phyloP scores from a whole-genome alignment of 1,284 basidiomycete species.

The Tremellales sp. region DNA sequence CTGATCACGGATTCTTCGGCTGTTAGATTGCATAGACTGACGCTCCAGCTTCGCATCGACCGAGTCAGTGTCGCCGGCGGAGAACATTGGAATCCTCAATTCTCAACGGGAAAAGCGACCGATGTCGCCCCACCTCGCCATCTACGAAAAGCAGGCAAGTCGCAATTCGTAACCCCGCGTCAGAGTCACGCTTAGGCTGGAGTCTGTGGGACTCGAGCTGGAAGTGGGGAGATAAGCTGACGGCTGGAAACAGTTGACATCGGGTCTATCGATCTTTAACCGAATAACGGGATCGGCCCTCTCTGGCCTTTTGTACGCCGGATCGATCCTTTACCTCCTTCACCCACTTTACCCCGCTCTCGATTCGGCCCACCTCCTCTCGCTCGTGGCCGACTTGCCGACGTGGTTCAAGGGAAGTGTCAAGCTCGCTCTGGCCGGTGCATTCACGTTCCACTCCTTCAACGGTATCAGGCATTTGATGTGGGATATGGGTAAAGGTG shows the following conservation, averaged over 20 bases:
- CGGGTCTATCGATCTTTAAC: constrained; percentile 78
- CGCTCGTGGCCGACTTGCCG: constrained; percentile 62
- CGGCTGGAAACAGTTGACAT: constrained; percentile 56
- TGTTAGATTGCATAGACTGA: not conserved
- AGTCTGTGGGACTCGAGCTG: too few species aligned
- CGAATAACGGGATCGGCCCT: constrained; percentile 78
- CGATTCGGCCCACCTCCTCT: constrained; percentile 72
- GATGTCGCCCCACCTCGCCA: constrained; percentile 86
- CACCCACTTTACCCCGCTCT: constrained; percentile 62
- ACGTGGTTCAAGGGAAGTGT: constrained; percentile 67
- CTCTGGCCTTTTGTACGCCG: constrained; percentile 79
- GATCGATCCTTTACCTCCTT: constrained; percentile 79
- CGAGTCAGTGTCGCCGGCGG: constrained; percentile 27
- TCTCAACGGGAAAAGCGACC: constrained; percentile 79
- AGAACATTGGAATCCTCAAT: constrained; percentile 62
- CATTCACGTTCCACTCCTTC: constrained; percentile 84
- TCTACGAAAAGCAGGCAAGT: constrained; percentile 85
- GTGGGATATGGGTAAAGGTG: constrained; percentile 90
- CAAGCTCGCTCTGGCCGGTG: constrained; percentile 72
- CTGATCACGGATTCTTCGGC: not conserved
- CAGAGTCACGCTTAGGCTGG: not conserved
- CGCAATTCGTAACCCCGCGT: not conserved
- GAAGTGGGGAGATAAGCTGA: not conserved
- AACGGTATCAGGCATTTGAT: constrained; percentile 88
- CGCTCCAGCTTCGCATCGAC: constrained; percentile 25